phyloP scores from a whole-genome alignment of 2,329 filamentous ascomycete species.

The Verticillium tricorpus region DNA sequence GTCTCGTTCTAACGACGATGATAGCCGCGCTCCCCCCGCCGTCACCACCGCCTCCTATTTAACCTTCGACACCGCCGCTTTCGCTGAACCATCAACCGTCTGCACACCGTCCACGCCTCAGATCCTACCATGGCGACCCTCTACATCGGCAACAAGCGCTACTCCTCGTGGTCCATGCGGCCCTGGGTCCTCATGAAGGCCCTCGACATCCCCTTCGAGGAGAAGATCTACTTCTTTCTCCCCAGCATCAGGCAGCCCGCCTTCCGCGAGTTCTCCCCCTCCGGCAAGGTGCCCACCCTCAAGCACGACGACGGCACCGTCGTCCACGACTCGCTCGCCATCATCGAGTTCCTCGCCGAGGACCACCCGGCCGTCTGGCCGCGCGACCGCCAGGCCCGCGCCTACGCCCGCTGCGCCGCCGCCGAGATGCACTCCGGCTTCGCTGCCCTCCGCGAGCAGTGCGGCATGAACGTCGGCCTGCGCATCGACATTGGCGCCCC shows the following conservation, averaged over 20 bases:
- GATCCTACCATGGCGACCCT: conserved; percentile 18
- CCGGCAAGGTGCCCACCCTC: conserved; percentile 37
- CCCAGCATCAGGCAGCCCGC: conserved; percentile 23
- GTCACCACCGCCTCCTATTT: background rate
- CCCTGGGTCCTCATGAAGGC: conserved; percentile 40
- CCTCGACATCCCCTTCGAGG: conserved; percentile 36
- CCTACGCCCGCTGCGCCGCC: conserved; percentile 37
- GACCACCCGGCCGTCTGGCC: conserved; percentile 38
- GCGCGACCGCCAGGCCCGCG: conserved; percentile 27
- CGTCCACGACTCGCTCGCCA: conserved; percentile 42
- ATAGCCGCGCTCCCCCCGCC: background rate
- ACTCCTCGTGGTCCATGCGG: conserved; percentile 42
- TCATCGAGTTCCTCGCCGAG: conserved; percentile 43
- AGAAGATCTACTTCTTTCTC: conserved; percentile 30
- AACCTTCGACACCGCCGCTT: background rate
- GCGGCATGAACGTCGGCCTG: conserved; percentile 35
- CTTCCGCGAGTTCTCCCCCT: conserved; percentile 33
- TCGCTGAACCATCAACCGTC: background rate
- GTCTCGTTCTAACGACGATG: background rate
- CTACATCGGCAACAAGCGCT: conserved; percentile 39
- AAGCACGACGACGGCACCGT: conserved; percentile 23
- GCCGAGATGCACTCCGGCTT: conserved; percentile 45
- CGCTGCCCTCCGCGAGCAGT: conserved; percentile 32
- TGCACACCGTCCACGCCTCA: background rate
- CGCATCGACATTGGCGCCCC: conserved; percentile 26